Base-by-base conservation (phyloP, 2,329 filamentous ascomycete species). In the Colletotrichum tofieldiae region DNA sequence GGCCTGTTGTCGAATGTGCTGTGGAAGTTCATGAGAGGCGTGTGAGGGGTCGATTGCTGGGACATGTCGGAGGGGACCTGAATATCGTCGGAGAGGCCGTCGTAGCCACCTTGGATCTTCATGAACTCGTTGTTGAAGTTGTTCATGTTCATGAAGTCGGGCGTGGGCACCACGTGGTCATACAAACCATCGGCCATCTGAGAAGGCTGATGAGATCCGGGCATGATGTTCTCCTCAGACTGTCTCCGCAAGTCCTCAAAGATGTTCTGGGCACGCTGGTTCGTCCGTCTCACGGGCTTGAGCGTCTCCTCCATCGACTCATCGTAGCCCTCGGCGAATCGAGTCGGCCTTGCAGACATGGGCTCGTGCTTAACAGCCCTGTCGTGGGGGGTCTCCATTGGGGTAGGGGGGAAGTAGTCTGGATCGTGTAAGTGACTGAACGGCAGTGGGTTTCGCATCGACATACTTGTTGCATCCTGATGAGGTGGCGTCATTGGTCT, bases 371-470 rank as follows among this genome's bases (percentile, higher is more conserved):
- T 86, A 55, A 80, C 77, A 52, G 83, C 76, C 61, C 83, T 82
- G 73, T 87, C 82, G 73, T 87, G 86, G 54, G 92, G 91, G 26
- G 91, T 93, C 64, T 90, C 89, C 77, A 88, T 88, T 65, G 93
- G 92, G 37, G 92, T 94, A 56, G 91, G 88, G 69, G 92, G 92
- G 75, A 90, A 89, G 76, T 90, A 92, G 75, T 84, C 91, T 91
- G 71, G 64, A 41, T 32, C 18, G 26, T 26, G 75, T 83, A 54
- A 77, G 77, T 56, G 18, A 45, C n/a, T 43, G 39, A 26, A 11
- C 2, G 6, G 12, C 2, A 9, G 2, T 39, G 20, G 32, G 23
- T 29, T 12, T 29, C 11, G 29, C 26, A n/a, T 16, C 2, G 23
- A 80, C 90, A 83, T 84, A 93, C 92, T 85, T 77, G 84, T 84